phyloP scores from a whole-genome alignment of 75 land plant genomes.

The Larix kaempferi region DNA sequence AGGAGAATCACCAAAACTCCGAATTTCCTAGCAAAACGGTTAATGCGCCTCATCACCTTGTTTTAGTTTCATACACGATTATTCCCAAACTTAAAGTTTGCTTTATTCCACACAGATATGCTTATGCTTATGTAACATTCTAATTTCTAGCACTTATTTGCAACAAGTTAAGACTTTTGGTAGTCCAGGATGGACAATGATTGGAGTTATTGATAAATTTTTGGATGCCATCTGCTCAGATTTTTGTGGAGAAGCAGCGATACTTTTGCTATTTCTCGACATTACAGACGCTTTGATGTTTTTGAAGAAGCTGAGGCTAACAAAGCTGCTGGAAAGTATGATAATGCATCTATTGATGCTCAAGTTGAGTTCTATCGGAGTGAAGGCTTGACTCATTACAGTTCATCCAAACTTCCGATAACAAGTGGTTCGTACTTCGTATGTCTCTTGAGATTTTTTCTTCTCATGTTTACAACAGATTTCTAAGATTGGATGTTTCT shows the following conservation, averaged over 20 bases:
- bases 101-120: no score
- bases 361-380: conserved; percentile 74
- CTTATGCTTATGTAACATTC: no score
- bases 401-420: conserved; percentile 62
- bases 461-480: neutral
- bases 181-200: neutral
- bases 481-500: conserved; percentile 2
- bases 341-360: conserved; percentile 78
- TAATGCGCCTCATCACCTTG: no score
- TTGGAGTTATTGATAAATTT: conserved; percentile 4
- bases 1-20: no score
- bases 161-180: neutral
- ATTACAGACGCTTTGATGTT: conserved; percentile 84
- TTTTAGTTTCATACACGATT: no score
- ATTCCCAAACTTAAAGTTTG: no score
- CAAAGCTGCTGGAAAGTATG: conserved; percentile 87
- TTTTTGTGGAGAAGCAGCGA: conserved; percentile 83
- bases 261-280: conserved; percentile 87
- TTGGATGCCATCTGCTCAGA: conserved; percentile 25
- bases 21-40: no score
- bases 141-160: no score
- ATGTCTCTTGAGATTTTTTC: neutral
- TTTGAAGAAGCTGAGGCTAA: conserved; percentile 92
- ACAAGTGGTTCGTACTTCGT: conserved; percentile 68
- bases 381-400: conserved; percentile 80